Evolutionary conservation across 2,329 filamentous ascomycete species (phyloP), one percentile per base, ranked within the genome.

Genomic region (Venturiaceae sp.): DNA sequence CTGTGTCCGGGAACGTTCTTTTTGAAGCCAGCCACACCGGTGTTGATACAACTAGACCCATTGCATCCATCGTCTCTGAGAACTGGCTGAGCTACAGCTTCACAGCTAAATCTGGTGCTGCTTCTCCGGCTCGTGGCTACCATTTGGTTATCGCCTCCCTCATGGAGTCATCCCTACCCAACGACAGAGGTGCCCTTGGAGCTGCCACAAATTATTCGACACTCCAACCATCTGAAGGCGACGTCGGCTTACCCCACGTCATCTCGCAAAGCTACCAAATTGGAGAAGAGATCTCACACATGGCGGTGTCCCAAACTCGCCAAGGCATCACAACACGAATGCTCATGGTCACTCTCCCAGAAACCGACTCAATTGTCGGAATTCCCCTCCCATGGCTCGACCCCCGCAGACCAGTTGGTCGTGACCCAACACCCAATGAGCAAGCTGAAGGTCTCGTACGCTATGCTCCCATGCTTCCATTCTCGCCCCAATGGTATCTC

Each of bases 31-130:
- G 78, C 0, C 86, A 96, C 68, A 72, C 80, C 5, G 87, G 86
- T 3, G 84, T 96, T 34, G 92, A 97, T 67, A 78, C 82, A 1
- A 77, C 74, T 53, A 86, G 91, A 68, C 81, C 86, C 0, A 87
- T 96, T 61, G 79, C 87, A 23, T 90, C 91, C 44, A 82, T 84
- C 28, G 79, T 96, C 56, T 88, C 91, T 0, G 94, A 99, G 77
- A 97, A 99, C 74, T 97, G 92, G 91, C 92, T 95, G 67, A 81
- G 86, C 6, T 97, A 95, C 75, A 87, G 90, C 7, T 88, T 92
- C 71, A 76, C 79, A 1, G 65, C 73, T 7, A 81, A 85, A 61
- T 75, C 79, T 26, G 37, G 52, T 21, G 21, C 47, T 9, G 66
- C 74, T 3, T 73, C 78, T n/a, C 77, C 80, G 58, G 82, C 92